phyloP scores from a whole-genome alignment of 441 rosid genomes.

The Theobroma grandiflorum region DNA sequence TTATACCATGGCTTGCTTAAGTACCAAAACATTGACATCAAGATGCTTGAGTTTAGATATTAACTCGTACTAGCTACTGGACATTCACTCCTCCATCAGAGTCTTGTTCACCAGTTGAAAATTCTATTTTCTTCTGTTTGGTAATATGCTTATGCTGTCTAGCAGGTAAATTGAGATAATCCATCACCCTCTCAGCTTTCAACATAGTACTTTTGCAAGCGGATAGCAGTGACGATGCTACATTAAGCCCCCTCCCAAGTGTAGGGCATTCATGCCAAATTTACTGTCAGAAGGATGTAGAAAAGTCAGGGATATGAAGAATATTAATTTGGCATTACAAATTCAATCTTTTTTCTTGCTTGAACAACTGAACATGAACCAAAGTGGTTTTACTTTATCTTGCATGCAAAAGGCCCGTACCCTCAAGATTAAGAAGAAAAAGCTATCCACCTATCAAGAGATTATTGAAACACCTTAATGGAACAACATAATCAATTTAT shows the following conservation, averaged over 20 bases:
- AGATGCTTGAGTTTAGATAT: neutral
- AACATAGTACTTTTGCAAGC: neutral
- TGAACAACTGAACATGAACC: too few species aligned
- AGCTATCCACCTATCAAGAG: too few species aligned
- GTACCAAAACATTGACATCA: neutral
- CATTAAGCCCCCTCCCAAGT: neutral
- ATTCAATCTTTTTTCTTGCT: too few species aligned
- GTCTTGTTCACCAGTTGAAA: neutral
- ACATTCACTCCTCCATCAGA: neutral
- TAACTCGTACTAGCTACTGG: neutral
- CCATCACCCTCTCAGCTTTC: neutral
- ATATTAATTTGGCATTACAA: neutral
- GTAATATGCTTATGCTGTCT: neutral
- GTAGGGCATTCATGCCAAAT: conserved; percentile 24
- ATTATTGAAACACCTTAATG: too few species aligned
- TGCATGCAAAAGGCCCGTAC: too few species aligned
- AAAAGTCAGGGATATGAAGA: conserved; percentile 7
- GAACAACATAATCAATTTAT: too few species aligned
- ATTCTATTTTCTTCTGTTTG: neutral
- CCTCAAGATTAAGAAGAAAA: too few species aligned
- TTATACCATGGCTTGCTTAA: neutral
- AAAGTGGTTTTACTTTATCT: too few species aligned
- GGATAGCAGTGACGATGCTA: neutral
- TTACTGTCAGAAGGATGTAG: conserved; percentile 18
- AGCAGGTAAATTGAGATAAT: neutral